phyloP scores from a whole-genome alignment of 805 yeast species.

The Starmerella geochares region DNA sequence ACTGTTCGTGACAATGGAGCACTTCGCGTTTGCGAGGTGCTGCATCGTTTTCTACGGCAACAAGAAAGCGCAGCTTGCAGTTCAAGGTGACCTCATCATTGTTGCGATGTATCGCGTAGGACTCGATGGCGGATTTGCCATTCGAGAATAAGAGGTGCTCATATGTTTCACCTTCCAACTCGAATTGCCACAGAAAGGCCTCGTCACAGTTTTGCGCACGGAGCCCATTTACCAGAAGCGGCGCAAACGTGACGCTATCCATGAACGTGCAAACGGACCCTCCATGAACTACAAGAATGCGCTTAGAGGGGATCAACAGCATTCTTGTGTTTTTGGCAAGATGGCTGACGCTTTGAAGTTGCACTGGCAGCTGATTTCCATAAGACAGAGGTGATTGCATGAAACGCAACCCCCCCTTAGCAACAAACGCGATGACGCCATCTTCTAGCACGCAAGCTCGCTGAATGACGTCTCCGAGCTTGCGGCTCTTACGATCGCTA shows the following conservation, averaged over 20 bases:
- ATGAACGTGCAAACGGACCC: conserved; percentile 2
- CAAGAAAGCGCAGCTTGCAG: conserved; percentile 10
- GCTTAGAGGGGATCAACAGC: conserved; percentile 8
- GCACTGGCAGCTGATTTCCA: neutral
- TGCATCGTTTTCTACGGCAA: neutral
- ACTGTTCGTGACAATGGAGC: neutral
- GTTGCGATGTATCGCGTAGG: conserved; percentile 13
- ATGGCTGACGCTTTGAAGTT: neutral
- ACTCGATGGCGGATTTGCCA: conserved; percentile 10
- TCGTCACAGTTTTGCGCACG: neutral
- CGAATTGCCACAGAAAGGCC: conserved; percentile 9
- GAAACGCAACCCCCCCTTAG: neutral
- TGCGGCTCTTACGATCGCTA: neutral
- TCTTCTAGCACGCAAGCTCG: neutral
- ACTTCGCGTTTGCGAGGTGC: neutral
- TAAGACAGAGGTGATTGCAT: neutral
- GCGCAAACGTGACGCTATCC: conserved; percentile 7
- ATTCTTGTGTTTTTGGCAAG: neutral
- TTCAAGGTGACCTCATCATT: neutral
- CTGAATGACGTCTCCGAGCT: neutral
- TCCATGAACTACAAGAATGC: neutral
- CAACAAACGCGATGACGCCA: neutral
- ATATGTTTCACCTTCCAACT: neutral
- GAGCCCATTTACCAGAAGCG: conserved; percentile 8
- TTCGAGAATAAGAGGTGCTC: conserved; percentile 13